Conservation (phyloP, 768 basidiomycete species). For the Agaricus sinodeliciosus region DNA sequence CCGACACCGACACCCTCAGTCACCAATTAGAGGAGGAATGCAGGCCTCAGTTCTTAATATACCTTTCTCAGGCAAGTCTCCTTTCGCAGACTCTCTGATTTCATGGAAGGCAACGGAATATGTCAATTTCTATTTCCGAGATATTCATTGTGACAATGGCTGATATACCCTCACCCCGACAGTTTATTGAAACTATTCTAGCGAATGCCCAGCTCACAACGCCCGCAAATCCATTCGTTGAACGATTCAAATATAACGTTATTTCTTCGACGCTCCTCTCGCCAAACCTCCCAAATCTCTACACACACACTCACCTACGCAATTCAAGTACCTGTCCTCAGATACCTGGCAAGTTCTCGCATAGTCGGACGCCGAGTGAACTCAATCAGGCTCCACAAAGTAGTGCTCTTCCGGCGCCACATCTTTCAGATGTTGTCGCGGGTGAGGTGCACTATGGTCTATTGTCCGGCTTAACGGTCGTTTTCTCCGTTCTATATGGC, state of each 20-base stretch:
- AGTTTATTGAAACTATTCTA: conserved; percentile 34
- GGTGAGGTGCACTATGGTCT: conserved; percentile 33
- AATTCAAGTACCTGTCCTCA: conserved; percentile 24
- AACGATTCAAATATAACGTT: conserved; percentile 80
- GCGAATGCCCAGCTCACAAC: conserved; percentile 26
- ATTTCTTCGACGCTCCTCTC: conserved; percentile 78
- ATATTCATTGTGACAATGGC: not conserved
- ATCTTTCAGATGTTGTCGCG: conserved; percentile 13
- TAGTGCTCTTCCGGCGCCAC: conserved; percentile 15
- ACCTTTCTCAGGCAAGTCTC: conserved; percentile 33
- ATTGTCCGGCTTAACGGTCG: conserved; percentile 30
- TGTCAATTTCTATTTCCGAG: not conserved
- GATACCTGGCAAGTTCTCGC: conserved; percentile 42
- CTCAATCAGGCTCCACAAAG: conserved; percentile 18
- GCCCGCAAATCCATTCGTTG: conserved; percentile 49
- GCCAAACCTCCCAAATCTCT: conserved; percentile 39
- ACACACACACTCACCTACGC: conserved; percentile 20
- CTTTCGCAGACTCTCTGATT: not conserved
- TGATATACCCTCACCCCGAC: conserved; percentile 4
- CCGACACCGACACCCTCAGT: conserved; percentile 7
- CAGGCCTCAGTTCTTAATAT: conserved; percentile 28
- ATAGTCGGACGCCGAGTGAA: conserved; percentile 38
- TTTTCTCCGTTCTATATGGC: conserved; percentile 33
- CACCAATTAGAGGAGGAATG: conserved; percentile 26
- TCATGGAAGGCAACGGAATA: not conserved